Percentiles rank a stretch among this genome's conserved stretches.
phyloP scores from a whole-genome alignment of 73 alveolate genomes.

The Breviolum minutum region DNA sequence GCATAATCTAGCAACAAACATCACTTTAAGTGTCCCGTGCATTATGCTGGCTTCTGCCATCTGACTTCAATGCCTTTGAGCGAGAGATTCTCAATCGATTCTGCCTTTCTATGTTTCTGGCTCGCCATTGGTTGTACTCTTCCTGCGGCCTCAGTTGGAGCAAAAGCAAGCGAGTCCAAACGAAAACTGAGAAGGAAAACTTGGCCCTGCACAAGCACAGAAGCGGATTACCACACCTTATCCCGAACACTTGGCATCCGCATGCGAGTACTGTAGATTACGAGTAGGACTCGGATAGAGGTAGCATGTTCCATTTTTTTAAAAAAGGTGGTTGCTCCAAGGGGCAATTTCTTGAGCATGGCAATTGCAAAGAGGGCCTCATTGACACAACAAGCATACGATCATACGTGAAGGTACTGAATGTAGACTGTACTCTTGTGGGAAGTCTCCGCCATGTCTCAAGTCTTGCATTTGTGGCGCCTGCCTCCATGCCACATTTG shows the following conservation, averaged over 20 bases:
- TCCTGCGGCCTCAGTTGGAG: slow-evolving; percentile 63
- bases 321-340: neutral
- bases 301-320: neutral
- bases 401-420: too few relatives aligned
- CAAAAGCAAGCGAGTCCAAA: neutral
- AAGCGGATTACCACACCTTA: slow-evolving; percentile 89
- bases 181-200: neutral
- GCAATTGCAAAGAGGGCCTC: slow-evolving; percentile 63
- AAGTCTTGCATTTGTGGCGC: neutral
- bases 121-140: slow-evolving; percentile 92
- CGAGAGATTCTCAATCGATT: neutral
- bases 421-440: too few relatives aligned
- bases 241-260: too few relatives aligned
- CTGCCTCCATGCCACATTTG: slow-evolving; percentile 95
- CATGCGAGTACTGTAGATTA: too few relatives aligned
- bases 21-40: too few relatives aligned
- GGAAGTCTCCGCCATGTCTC: too few relatives aligned
- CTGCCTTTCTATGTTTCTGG: slow-evolving; percentile 4
- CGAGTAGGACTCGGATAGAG: too few relatives aligned
- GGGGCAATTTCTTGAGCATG: slow-evolving; percentile 81
- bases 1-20: too few relatives aligned
- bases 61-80: too few relatives aligned
- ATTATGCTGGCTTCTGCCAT: too few relatives aligned
- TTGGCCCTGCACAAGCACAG: slow-evolving; percentile 50
- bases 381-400: neutral